These are phyloP conservation scores for Pilasporangium apinafurcum DNA, from an alignment of 352 stramenopile genomes.

Conservation along the genomic window DNA sequence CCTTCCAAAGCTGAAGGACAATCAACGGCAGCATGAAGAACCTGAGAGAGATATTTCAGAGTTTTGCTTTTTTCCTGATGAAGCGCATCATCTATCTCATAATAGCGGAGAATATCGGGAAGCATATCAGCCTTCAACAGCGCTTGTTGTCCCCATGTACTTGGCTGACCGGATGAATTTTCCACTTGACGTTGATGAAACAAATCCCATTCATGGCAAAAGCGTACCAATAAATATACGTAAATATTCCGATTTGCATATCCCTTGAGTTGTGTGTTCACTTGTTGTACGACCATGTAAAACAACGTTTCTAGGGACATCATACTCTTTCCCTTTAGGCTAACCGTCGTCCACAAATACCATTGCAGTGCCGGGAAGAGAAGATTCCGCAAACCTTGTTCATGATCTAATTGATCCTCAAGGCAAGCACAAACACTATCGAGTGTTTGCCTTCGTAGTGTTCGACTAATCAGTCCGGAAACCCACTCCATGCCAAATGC, in stretches of 20 bases:
- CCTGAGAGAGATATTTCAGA: slow-evolving; percentile 18
- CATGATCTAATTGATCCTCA: not conserved
- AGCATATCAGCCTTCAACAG: slow-evolving; percentile 25
- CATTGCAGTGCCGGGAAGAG: no score
- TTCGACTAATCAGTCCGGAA: slow-evolving; percentile 8
- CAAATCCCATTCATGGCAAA: slow-evolving; percentile 25
- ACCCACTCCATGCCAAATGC: slow-evolving; percentile 16
- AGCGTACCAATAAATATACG: slow-evolving; percentile 18
- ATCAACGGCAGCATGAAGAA: slow-evolving; percentile 26
- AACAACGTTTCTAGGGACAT: no score
- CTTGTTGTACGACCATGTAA: slow-evolving; percentile 6
- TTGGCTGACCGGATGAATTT: slow-evolving; percentile 10
- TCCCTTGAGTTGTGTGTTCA: slow-evolving; percentile 13
- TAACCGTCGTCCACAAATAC: no score
- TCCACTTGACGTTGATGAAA: slow-evolving; percentile 25
- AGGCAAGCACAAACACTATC: not conserved
- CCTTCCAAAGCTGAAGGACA: slow-evolving; percentile 23
- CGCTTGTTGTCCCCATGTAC: slow-evolving; percentile 17
- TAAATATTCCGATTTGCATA: slow-evolving; percentile 16
- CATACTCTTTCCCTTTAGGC: no score
- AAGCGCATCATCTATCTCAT: slow-evolving; percentile 12
- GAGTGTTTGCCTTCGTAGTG: slow-evolving; percentile 10
- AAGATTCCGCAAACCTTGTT: no score
- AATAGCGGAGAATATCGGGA: slow-evolving; percentile 23
- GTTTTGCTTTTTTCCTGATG: slow-evolving; percentile 13